phyloP scores from a whole-genome alignment of 2,329 filamentous ascomycete genomes.

The Diplodia sapinea region DNA sequence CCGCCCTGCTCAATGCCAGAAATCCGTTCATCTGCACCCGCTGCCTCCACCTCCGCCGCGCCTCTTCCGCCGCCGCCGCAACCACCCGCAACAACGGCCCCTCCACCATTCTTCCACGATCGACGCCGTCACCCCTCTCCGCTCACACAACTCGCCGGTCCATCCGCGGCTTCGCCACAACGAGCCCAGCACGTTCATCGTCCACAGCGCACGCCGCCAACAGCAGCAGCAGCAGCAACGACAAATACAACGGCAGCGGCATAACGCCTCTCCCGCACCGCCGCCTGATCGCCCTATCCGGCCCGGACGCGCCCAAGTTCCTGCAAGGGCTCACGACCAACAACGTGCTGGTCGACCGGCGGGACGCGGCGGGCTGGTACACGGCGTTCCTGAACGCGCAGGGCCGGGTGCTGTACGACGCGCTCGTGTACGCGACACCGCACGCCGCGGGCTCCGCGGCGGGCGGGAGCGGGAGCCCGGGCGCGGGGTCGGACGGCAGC shows the following conservation, averaged over 20 bases:
- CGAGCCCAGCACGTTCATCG: neutral
- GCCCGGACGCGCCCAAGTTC: constrained; percentile 80
- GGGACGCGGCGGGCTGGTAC: constrained; percentile 55
- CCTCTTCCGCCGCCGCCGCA: neutral
- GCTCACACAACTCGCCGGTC: neutral
- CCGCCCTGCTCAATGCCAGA: neutral
- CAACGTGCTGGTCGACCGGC: constrained; percentile 55
- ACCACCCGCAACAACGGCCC: neutral
- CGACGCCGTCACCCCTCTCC: neutral
- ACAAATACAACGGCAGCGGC: neutral
- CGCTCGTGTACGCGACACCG: constrained; percentile 73
- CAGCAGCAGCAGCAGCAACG: too few species aligned
- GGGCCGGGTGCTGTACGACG: constrained; percentile 84
- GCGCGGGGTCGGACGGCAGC: neutral
- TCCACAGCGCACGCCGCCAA: neutral
- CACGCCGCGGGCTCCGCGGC: constrained; percentile 33
- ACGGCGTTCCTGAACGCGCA: constrained; percentile 81
- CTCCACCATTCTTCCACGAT: neutral
- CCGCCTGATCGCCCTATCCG: constrained; percentile 77
- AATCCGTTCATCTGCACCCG: constrained; percentile 19
- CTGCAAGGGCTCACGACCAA: constrained; percentile 87
- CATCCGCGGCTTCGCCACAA: constrained; percentile 20
- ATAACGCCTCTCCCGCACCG: constrained; percentile 69
- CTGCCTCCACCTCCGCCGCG: constrained; percentile 18
- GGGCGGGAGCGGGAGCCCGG: neutral